Evolutionary conservation across 1,284 basidiomycete species (phyloP), one percentile per base, ranked within the genome.

Genomic region (Volvariella surrecta): DNA sequence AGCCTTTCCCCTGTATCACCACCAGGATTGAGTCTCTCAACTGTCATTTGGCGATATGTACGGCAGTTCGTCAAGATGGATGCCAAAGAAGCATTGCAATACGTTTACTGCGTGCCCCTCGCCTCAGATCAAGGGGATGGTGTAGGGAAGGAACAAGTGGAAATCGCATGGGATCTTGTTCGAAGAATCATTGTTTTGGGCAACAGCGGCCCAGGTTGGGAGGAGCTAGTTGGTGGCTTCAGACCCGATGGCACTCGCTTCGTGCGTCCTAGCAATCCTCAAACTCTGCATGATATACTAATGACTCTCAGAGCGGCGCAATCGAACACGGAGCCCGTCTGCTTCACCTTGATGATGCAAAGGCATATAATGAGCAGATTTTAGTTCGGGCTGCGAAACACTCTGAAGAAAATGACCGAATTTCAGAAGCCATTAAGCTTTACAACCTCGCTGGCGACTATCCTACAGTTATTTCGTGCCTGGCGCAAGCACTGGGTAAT

Each of bases 391-490:
- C 92, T 0, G 89, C 93, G 1, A 72, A 76, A 42, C 73, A 89
- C 54, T 84, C 71, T 45, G 85, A 74, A 62, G 80, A 81, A 50
- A 85, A 82, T 52, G 82, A 85, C 54, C 84, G 88, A 21, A 82
- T 89, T 35, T 75, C 84, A 3, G 92, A 98, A 60, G 92, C 93
- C 1, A 93, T 99, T 64, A 87, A 95, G 60, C 69, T 99, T 38
- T 98, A 92, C 69, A 95, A 98, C 64, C 79, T 98, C 30, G 92
- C 94, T 0, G 89, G 90, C 31, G 89, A 96, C 50, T 93, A 94
- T 59, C 70, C 81, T 40, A 89, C 86, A 21, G 95, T 99, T 39
- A 78, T 98, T 32, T 73, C 79, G 6, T 91, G 90, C 46, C 82
- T 99, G 35, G 92, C 91, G 34, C 81, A 83, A 45, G 89, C 92